Evolutionary conservation across 2,329 filamentous ascomycete genomes (phyloP).

Genomic region (Fusarium nematophilum): DNA sequence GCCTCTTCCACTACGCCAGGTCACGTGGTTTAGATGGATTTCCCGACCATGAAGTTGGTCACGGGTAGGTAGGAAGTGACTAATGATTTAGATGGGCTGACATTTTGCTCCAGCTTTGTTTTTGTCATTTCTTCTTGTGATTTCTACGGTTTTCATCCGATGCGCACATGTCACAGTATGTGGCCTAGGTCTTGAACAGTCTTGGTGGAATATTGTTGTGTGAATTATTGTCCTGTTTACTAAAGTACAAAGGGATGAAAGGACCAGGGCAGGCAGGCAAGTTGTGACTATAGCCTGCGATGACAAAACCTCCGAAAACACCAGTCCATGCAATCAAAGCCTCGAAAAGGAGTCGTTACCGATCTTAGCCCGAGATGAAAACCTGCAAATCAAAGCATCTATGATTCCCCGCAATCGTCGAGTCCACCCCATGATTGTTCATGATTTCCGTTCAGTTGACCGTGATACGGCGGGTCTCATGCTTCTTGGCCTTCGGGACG

Average conservation of each 20-base stretch:
- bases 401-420: neutral
- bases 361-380: neutral
- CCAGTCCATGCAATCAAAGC: conserved; percentile 30
- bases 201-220: neutral
- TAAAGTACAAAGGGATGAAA: conserved; percentile 38
- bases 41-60: conserved; percentile 1
- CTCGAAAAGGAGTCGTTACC: conserved; percentile 8
- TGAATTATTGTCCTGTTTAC: conserved; percentile 19
- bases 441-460: conserved; percentile 56
- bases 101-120: too few relatives aligned
- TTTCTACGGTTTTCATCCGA: neutral
- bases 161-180: neutral
- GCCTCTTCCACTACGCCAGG: conserved; percentile 49
- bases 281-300: conserved; percentile 11
- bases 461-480: conserved; percentile 65
- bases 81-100: too few relatives aligned
- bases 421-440: neutral
- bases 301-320: conserved; percentile 30
- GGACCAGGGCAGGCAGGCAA: conserved; percentile 13
- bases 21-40: conserved; percentile 47
- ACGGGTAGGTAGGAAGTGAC: neutral
- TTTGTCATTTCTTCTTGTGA: too few relatives aligned
- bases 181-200: neutral
- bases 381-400: neutral
- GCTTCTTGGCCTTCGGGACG: conserved; percentile 75